These are phyloP conservation scores for Esteya vermicola DNA, from an alignment of 2,329 filamentous ascomycete genomes.

Conservation along the genomic window DNA sequence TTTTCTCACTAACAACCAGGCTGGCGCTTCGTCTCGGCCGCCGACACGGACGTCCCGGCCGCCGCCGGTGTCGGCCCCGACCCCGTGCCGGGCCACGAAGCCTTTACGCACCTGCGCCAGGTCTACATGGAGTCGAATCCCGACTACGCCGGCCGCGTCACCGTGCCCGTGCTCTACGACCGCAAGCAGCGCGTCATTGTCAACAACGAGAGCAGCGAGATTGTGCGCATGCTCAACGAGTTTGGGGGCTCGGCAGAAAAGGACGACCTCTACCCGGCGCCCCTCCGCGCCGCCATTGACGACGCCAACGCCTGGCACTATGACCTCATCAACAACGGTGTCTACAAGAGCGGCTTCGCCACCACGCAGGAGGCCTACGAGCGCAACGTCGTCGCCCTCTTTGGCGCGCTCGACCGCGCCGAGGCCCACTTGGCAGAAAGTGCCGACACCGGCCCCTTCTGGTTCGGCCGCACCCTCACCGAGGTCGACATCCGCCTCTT, in stretches of 20 bases:
- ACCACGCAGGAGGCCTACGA: constrained; percentile 75
- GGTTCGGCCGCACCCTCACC: constrained; percentile 61
- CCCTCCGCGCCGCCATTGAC: constrained; percentile 57
- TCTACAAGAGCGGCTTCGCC: constrained; percentile 70
- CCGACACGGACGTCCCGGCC: constrained; percentile 39
- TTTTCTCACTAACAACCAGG: constrained; percentile 26
- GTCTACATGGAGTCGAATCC: constrained; percentile 66
- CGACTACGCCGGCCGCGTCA: constrained; percentile 66
- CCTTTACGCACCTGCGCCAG: constrained; percentile 55
- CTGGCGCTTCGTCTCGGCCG: constrained; percentile 67
- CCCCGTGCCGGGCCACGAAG: constrained; percentile 56
- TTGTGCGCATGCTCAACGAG: constrained; percentile 80
- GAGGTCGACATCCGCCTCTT: constrained; percentile 71
- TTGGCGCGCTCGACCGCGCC: constrained; percentile 60
- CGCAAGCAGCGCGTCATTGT: constrained; percentile 64
- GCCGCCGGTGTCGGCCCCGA: constrained; percentile 52
- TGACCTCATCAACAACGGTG: constrained; percentile 55
- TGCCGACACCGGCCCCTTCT: constrained; percentile 43
- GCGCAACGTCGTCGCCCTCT: constrained; percentile 54
- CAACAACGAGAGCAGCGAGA: constrained; percentile 85
- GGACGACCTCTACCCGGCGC: constrained; percentile 50
- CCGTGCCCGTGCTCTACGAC: constrained; percentile 78
- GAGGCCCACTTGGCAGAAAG: constrained; percentile 49
- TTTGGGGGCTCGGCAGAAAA: constrained; percentile 60
- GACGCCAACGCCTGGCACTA: constrained; percentile 71